Base-by-base conservation (phyloP, 257 asterid genomes). In the Oldenlandia corymbosa region DNA sequence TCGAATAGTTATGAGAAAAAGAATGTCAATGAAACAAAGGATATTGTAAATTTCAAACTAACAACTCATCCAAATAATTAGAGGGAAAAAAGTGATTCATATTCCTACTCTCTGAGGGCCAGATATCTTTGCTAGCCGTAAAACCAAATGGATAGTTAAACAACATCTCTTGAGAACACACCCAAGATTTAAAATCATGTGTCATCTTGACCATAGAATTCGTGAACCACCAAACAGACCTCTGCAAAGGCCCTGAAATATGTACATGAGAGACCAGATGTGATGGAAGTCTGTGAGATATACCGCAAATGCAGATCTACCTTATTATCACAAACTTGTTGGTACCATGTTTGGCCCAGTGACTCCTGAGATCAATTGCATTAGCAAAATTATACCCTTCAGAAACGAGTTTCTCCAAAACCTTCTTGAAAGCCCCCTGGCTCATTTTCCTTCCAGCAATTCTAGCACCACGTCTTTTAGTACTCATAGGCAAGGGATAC, bases 401-500 rank as follows among this genome's bases (percentile, higher is more conserved):
- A 0, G 85, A 34, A 7, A 91, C 96, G 37, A 91, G 91, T 71
- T 91, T 88, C 64, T 91, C 98, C 81, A 91, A 52, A 4, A 91
- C 98, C 84, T 91, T 91, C 83, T 88, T 91, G 71, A 91, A 91
- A 5, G 98, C 98, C 10, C 98, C 98, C 67, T 83, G 94, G 62
- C 98, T 91, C 98, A 91, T 91, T 81, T 91, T 91, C 45, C 98
- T 74, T n/a, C 98, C 98, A 18, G 98, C 95, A 36, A 91, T 91
- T 48, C 98, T 79, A 1, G 98, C 96, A 6, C 96, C 96, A 21
- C 98, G 96, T 50, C 98, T 75, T 68, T 91, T 91, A 20, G 89
- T 78, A 75, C 94, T 91, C 98, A 91, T 91, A 0, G 98, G 98
- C 82, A 91, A 76, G 4, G 98, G 98, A 60, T 91, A 88, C 95